These are phyloP conservation scores for Heliophila coronopifolia DNA, from an alignment of 441 rosid species.

Conservation along the genomic window DNA sequence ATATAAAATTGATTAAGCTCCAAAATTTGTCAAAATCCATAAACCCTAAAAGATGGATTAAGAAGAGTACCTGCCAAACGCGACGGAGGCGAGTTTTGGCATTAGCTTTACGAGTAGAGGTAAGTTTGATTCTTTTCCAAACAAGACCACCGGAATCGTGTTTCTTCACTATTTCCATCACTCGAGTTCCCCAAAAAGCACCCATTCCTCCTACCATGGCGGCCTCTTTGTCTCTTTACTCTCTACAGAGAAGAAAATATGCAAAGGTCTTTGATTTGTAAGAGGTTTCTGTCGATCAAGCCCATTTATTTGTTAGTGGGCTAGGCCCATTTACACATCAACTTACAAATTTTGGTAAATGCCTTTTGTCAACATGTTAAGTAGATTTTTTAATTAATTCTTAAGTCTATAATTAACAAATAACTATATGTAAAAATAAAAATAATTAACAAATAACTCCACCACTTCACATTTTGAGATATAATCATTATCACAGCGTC, in stretches of 20 bases:
- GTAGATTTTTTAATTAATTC: no score
- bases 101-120: constrained; percentile 82
- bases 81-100: constrained; percentile 92
- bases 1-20: not conserved
- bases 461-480: no score
- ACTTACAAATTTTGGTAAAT: no score
- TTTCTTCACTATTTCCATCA: constrained; percentile 88
- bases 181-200: constrained; percentile 78
- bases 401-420: no score
- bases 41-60: constrained; percentile 17
- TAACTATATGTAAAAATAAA: no score
- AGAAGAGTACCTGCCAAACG: constrained; percentile 70
- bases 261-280: not conserved
- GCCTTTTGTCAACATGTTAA: no score
- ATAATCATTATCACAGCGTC: no score
- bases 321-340: constrained; percentile 22
- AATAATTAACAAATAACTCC: no score
- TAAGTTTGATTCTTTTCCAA: constrained; percentile 90
- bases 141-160: constrained; percentile 83
- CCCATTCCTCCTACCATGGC: constrained; percentile 35
- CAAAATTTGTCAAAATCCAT: not conserved
- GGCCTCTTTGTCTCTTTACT: constrained; percentile 21
- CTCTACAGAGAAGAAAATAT: not conserved
- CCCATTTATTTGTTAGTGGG: constrained; percentile 4
- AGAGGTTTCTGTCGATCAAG: not conserved